Evolutionary conservation across 306 rosid species (phyloP).

Genomic region (Lathyrus tuberosus): DNA sequence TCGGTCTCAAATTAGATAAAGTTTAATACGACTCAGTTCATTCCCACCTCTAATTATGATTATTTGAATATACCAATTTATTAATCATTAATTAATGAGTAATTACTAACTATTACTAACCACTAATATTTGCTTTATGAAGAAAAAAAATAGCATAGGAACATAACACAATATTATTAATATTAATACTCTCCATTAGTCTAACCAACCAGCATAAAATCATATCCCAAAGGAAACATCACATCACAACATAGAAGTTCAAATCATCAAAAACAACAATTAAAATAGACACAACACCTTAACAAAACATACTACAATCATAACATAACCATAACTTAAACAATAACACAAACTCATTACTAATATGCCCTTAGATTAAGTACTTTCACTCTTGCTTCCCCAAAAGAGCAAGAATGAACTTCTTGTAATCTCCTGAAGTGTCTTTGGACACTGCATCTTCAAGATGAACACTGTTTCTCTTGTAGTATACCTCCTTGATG

Average conservation of each 20-base stretch:
- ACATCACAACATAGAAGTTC: conserved; percentile 25
- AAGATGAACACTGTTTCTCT: conserved; percentile 75
- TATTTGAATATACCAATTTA: too few species aligned
- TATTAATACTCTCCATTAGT: not conserved
- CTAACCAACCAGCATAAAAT: not conserved
- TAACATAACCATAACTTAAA: conserved; percentile 22
- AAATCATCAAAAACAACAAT: conserved; percentile 25
- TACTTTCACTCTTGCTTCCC: conserved; percentile 57
- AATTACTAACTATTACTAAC: too few species aligned
- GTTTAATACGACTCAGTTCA: too few species aligned
- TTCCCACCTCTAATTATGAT: too few species aligned
- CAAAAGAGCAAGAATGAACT: conserved; percentile 71
- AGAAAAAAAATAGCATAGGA: not conserved
- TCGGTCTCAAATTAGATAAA: too few species aligned
- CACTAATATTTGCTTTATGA: too few species aligned
- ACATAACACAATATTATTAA: not conserved
- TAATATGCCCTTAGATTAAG: not conserved
- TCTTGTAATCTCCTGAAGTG: conserved; percentile 73
- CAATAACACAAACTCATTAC: not conserved
- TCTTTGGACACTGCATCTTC: conserved; percentile 72
- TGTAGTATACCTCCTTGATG: conserved; percentile 73
- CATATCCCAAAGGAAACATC: not conserved
- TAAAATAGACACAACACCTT: too few species aligned
- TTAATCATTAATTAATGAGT: too few species aligned
- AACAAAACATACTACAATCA: not conserved